Base-by-base conservation (phyloP, 2,329 filamentous ascomycete species). In the Colletotrichum sansevieriae region DNA sequence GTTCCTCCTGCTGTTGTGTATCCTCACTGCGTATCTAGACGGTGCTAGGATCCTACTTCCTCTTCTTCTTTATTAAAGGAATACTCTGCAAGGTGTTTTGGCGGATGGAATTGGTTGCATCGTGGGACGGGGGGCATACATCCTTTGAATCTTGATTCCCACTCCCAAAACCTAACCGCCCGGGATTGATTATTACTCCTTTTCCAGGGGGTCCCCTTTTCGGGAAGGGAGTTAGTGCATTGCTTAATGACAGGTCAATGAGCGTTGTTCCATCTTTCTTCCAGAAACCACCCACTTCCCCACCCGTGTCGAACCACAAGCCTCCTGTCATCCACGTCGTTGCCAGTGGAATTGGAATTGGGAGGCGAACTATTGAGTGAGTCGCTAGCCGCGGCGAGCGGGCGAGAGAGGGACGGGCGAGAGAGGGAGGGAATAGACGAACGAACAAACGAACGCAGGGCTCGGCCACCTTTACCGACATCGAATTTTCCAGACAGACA, bases 231-330 rank as follows among this genome's bases (percentile, higher is more conserved):
- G 22, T 4, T 60, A 60, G 54, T 52, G 13, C 60, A 59, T 60
- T 65, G 54, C 46, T 65, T 60, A 60, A 65, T 52, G 29, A 65
- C 20, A 65, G 35, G 54, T 57, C 25, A 52, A 35, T 29, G 46
- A 44, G 55, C 37, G 22, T 52, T 10, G 25, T 35, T 33, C 35
- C 35, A 9, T 15, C 46, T 13, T 58, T 6, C 13, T n/a, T 25
- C 22, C 20, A 13, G 7, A 33, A 15, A 33, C 13, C 35, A 10
- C 9, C 39, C 52, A n/a, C n/a, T 46, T 10, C 43, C 51, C 29
- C 29, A 9, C 29, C 18, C 8, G 25, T 52, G 13, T 11, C 33
- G 20, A 20, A 41, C 22, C 43, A 33, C 12, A 10, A 10, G 3
- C n/a, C n/a, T 39, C 43, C 29, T 39, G 20, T 41, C 25, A 25